Conservation (phyloP, 345 rosid species). For the Rhodomyrtus tomentosa region DNA sequence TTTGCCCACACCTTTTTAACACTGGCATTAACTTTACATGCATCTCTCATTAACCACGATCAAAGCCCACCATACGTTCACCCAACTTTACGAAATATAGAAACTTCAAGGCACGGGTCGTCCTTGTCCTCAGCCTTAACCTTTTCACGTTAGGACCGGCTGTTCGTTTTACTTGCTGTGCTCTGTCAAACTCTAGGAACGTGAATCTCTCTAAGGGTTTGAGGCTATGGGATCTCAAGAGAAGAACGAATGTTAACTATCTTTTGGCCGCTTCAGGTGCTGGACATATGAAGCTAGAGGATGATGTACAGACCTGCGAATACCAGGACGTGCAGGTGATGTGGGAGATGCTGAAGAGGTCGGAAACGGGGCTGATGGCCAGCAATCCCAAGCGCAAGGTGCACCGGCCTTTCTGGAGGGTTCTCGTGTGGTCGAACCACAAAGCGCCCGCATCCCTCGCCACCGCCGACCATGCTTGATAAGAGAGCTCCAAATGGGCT, state of each 20-base stretch:
- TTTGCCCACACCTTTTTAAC: not conserved
- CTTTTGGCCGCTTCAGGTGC: constrained; percentile 16
- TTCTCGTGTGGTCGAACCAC: constrained; percentile 39
- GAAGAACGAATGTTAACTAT: not conserved
- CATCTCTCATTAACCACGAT: not conserved
- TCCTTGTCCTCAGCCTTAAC: not conserved
- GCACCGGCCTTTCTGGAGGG: constrained; percentile 45
- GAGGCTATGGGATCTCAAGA: not conserved
- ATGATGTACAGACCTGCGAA: constrained; percentile 55
- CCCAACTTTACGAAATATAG: not conserved
- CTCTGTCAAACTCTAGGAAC: not conserved
- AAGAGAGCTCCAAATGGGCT: not conserved
- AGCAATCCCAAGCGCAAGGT: constrained; percentile 20
- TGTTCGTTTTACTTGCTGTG: not conserved
- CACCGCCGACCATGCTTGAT: constrained; percentile 18
- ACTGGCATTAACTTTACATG: not conserved
- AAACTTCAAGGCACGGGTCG: not conserved
- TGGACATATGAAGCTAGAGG: constrained; percentile 49
- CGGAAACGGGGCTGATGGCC: constrained; percentile 25
- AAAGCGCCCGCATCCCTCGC: constrained; percentile 27
- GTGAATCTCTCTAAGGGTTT: not conserved
- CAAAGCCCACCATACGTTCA: not conserved
- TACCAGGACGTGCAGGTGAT: constrained; percentile 61
- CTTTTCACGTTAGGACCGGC: not conserved
- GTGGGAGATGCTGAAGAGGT: constrained; percentile 61